phyloP scores from a whole-genome alignment of 2,329 filamentous ascomycete species.

The Fusarium nygamai region DNA sequence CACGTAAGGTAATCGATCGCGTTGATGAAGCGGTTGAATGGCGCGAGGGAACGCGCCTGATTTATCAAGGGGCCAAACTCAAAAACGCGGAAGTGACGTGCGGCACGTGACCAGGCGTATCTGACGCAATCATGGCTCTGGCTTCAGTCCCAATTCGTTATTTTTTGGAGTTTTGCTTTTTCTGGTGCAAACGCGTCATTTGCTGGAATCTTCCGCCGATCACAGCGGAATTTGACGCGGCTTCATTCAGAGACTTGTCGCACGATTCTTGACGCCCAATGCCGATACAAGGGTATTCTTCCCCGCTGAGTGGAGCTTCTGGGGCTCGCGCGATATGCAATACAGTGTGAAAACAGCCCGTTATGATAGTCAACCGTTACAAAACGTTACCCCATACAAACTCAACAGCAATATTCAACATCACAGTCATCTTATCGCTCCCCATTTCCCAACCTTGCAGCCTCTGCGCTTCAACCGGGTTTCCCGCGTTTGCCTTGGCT shows the following conservation, averaged over 20 bases:
- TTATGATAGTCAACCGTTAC: neutral
- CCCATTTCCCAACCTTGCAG: slow-evolving; percentile 42
- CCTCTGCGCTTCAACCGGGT: slow-evolving; percentile 11
- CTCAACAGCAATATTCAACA: slow-evolving; percentile 40
- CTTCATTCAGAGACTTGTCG: neutral
- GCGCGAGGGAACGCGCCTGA: neutral
- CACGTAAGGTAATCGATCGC: neutral
- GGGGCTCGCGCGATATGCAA: no score
- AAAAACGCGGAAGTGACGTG: accelerated
- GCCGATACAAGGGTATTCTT: neutral
- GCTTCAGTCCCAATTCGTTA: neutral
- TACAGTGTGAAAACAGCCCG: neutral
- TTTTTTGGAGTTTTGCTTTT: neutral
- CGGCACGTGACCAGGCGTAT: neutral
- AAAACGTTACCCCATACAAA: slow-evolving; percentile 20
- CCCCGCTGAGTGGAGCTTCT: no score
- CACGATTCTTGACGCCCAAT: no score
- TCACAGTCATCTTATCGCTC: slow-evolving; percentile 35
- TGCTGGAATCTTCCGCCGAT: neutral
- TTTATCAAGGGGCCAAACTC: neutral
- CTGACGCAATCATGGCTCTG: no score
- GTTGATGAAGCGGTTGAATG: neutral
- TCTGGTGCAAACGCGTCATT: no score
- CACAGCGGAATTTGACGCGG: neutral
- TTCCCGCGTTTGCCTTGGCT: neutral